A percentile compares a stretch with the other conserved stretches of the same genome.
Conservation (phyloP, 148 eudicot genomes). For the Persicaria maculosa region DNA sequence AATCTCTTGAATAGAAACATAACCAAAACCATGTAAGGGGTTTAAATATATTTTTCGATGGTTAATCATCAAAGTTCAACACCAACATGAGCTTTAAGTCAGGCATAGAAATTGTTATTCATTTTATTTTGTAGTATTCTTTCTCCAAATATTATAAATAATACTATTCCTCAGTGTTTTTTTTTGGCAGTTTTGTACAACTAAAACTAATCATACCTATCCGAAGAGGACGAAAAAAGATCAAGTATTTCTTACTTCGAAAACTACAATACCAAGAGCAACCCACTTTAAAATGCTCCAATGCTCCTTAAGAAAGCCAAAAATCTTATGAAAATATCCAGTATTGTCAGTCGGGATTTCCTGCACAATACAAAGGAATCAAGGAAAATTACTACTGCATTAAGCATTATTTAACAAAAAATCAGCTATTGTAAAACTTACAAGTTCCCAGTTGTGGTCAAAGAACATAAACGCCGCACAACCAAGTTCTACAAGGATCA, state of each 20-base stretch:
- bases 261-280: constrained; percentile 79
- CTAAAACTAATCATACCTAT: neutral
- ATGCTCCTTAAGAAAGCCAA: constrained; percentile 62
- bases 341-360: constrained; percentile 80
- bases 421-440: constrained; percentile 24
- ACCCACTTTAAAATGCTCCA: constrained; percentile 79
- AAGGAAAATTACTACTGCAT: neutral
- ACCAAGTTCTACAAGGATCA: constrained; percentile 77
- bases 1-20: neutral
- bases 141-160: neutral
- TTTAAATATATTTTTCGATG: neutral
- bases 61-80: neutral
- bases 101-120: neutral
- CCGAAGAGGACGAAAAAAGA: neutral
- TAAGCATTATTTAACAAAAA: neutral
- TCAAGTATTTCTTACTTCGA: constrained; percentile 45
- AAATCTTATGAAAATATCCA: constrained; percentile 62
- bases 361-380: constrained; percentile 26
- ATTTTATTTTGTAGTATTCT: neutral
- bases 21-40: neutral
- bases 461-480: constrained; percentile 81
- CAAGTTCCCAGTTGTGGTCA: constrained; percentile 73
- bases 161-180: neutral
- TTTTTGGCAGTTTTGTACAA: neutral
- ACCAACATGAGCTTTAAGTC: neutral